Evolutionary conservation across 2,329 filamentous ascomycete species (phyloP).

Genomic region (Teratosphaeria epicoccoides): DNA sequence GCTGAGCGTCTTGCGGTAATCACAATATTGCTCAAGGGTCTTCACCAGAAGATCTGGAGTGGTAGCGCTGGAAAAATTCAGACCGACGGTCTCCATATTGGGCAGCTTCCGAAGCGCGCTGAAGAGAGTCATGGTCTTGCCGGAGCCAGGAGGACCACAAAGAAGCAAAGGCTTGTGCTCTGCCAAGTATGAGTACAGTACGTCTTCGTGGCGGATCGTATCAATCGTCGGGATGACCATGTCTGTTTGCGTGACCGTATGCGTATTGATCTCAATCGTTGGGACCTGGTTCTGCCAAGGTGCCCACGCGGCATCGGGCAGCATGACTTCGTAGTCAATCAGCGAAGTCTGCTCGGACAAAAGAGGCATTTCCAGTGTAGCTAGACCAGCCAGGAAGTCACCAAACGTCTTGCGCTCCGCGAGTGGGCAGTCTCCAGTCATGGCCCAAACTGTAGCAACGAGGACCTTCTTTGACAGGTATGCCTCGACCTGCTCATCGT

Average conservation of each 20-base stretch:
- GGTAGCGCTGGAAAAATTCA: constrained; percentile 98
- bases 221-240: constrained; percentile 97
- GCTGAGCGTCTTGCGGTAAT: constrained; percentile 97
- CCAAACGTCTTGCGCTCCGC: constrained; percentile 80
- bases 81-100: constrained; percentile 97
- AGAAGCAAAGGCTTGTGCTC: constrained; percentile 96
- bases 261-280: constrained; percentile 91
- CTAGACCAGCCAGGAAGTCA: constrained; percentile 69
- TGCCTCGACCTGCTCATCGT: constrained; percentile 76
- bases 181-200: constrained; percentile 98
- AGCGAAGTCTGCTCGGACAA: constrained; percentile 65
- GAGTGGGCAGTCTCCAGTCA: constrained; percentile 89
- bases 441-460: constrained; percentile 84
- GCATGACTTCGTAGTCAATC: constrained; percentile 86
- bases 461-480: constrained; percentile 92
- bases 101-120: constrained; percentile 92
- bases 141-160: constrained; percentile 93
- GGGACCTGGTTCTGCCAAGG: constrained; percentile 94
- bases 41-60: constrained; percentile 97
- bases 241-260: constrained; percentile 95
- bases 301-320: constrained; percentile 81
- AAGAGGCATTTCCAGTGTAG: constrained; percentile 76
- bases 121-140: constrained; percentile 99
- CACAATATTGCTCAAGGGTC: constrained; percentile 98
- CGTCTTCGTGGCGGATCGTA: constrained; percentile 93